Percentiles rank a stretch among this genome's conserved stretches.
Evolutionary conservation across 148 eudicot genomes (phyloP).

Genomic region (Agrostemma githago): DNA sequence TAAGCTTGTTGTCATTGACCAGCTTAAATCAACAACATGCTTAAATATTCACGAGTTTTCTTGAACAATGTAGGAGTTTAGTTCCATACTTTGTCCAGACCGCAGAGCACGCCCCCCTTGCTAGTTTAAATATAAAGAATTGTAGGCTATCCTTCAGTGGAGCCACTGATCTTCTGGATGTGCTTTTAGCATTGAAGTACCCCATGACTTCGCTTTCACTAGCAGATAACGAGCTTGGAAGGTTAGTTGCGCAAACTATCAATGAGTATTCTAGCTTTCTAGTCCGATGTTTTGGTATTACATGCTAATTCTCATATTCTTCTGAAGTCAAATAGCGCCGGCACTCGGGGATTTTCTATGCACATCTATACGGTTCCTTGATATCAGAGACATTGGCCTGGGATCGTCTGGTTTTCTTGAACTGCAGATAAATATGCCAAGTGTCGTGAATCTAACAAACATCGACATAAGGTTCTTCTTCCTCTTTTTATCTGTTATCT

Average conservation of each 20-base stretch:
- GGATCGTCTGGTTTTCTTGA: conserved; percentile 68
- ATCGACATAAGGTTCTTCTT: conserved; percentile 72
- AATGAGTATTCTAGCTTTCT: neutral
- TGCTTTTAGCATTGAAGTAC: conserved; percentile 43
- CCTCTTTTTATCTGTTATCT: neutral
- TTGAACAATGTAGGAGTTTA: conserved; percentile 50
- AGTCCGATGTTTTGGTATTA: neutral
- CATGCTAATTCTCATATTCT: conserved; percentile 9
- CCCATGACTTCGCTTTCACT: conserved; percentile 63
- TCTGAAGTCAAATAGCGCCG: conserved; percentile 55
- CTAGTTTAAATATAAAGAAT: conserved; percentile 54
- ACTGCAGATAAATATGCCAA: conserved; percentile 42
- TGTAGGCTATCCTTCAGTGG: conserved; percentile 64
- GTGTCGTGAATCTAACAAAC: conserved; percentile 42
- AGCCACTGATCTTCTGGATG: conserved; percentile 54
- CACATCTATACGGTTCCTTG: conserved; percentile 51
- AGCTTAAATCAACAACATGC: conserved; percentile 6
- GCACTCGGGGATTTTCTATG: conserved; percentile 61
- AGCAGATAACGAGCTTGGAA: conserved; percentile 78
- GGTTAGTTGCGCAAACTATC: conserved; percentile 32
- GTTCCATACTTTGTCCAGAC: conserved; percentile 50
- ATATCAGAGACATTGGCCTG: conserved; percentile 66
- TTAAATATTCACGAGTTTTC: neutral
- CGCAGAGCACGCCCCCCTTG: conserved; percentile 34
- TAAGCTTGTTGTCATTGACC: conserved; percentile 26